Evolutionary conservation across 2,329 filamentous ascomycete genomes (phyloP).

Genomic region (Aspergillus melleus): DNA sequence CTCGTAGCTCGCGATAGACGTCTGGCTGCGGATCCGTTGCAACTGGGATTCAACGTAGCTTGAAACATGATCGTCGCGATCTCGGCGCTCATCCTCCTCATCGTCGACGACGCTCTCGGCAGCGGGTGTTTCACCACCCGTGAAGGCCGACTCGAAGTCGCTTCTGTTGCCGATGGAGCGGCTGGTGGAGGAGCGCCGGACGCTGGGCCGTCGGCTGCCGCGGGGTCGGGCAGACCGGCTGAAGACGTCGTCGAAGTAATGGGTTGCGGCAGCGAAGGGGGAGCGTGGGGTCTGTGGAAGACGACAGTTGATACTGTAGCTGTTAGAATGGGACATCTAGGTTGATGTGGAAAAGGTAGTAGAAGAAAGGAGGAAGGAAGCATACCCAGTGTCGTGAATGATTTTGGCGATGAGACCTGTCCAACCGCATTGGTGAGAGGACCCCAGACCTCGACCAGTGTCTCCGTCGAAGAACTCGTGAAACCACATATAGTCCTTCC

Average conservation of each 20-base stretch:
- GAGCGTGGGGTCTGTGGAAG: constrained; percentile 91
- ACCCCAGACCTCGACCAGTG: constrained; percentile 81
- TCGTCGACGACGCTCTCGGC: constrained; percentile 38
- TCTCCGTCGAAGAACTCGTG: constrained; percentile 98
- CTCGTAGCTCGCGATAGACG: constrained; percentile 51
- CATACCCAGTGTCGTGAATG: constrained; percentile 96
- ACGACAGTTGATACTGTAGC: constrained; percentile 74
- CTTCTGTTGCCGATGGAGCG: constrained; percentile 82
- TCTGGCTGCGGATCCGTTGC: constrained; percentile 65
- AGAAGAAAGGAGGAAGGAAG: constrained; percentile 11
- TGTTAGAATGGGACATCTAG: constrained; percentile 41
- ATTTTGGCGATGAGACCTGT: constrained; percentile 93
- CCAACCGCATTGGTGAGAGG: constrained; percentile 95
- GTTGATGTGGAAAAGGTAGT: too few relatives aligned
- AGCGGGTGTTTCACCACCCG: constrained; percentile 29
- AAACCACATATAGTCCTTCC: constrained; percentile 94
- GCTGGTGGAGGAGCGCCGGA: constrained; percentile 77
- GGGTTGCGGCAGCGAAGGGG: constrained; percentile 76
- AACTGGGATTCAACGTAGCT: constrained; percentile 82
- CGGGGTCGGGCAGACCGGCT: constrained; percentile 52
- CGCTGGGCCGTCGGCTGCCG: constrained; percentile 50
- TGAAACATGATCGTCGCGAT: constrained; percentile 64
- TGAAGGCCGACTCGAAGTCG: constrained; percentile 63
- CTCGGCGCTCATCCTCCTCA: constrained; percentile 14
- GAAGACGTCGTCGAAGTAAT: constrained; percentile 95